Evolutionary conservation across 2,329 filamentous ascomycete species (phyloP), one percentile per base, ranked within the genome.

Genomic region (Colletotrichum sp.): DNA sequence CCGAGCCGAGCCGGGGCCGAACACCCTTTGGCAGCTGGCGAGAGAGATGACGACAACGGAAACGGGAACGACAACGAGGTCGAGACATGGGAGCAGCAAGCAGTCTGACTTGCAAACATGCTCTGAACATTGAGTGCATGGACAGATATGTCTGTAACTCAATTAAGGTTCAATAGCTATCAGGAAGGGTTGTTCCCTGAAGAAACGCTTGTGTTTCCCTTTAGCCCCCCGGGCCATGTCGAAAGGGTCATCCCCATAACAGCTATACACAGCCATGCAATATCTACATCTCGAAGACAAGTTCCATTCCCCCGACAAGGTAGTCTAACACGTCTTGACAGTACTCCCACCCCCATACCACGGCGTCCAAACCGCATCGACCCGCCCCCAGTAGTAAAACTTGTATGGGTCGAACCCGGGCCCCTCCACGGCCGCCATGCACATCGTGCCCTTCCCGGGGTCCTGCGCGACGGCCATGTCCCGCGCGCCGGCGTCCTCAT

Each of bases 221-320:
- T 49, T 3, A 49, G 18, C 5, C 18, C 9, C 9, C 28, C 28
- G 28, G 28, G 8, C 28, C 39, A 13, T 49, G 1, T 21, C 7
- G 10, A 49, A 49, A 49, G 44, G 44, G 18, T 21, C 10, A 21
- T n/a, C 10, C 44, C 44, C 44, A 13, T 49, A 0, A 49, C 44
- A 52, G n/a, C 44, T 21, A 3, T 52, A 52, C 6, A 5, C 44
- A 52, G 44, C 44, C 44, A 52, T 13, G 4, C 44, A 21, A 13
- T 52, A 52, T 52, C 2, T 52, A 21, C 44, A 52, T 5, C n/a
- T 13, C n/a, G 44, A 52, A 21, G 44, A 2, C 10, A 49, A 21
- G 1, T 3, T 21, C 0, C 0, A 49, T 13, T 8, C 0, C 2
- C 3, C n/a, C 44, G 0, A 1, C 44, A 49, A 49, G n/a, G 1